Conservation (phyloP, 2,329 filamentous ascomycete genomes). For the Exophiala bonariae region DNA sequence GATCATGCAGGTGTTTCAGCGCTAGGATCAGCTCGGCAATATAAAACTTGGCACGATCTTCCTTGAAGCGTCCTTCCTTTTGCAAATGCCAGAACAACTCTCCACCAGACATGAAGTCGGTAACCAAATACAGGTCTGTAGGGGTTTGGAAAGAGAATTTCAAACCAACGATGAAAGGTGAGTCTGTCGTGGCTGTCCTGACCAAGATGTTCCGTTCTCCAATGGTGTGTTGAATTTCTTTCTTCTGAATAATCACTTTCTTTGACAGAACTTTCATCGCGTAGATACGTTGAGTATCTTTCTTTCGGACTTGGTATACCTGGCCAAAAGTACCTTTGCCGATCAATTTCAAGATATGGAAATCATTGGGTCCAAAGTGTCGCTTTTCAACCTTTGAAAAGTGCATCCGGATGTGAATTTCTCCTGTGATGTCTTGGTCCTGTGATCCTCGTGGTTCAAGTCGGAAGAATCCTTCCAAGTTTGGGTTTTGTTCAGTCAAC, state of each 20-base stretch:
- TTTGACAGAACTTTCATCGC: slow-evolving; percentile 99
- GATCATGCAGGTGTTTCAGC: slow-evolving; percentile 90
- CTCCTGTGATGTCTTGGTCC: slow-evolving; percentile 73
- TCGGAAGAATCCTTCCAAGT: slow-evolving; percentile 81
- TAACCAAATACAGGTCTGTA: slow-evolving; percentile 95
- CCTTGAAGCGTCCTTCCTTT: slow-evolving; percentile 93
- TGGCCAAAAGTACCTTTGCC: slow-evolving; percentile 98
- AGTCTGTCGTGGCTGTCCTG: slow-evolving; percentile 91
- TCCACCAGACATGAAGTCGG: slow-evolving; percentile 98
- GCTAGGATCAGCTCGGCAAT: slow-evolving; percentile 96
- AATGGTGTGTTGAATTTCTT: slow-evolving; percentile 95
- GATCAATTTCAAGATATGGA: slow-evolving; percentile 92
- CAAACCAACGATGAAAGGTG: slow-evolving; percentile 93
- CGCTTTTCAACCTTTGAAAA: slow-evolving; percentile 88
- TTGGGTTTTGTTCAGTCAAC: slow-evolving; percentile 66
- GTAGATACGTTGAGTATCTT: slow-evolving; percentile 92
- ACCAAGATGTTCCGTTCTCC: slow-evolving; percentile 97
- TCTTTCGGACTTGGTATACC: slow-evolving; percentile 97
- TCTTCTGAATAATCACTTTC: slow-evolving; percentile 99
- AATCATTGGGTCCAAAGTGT: slow-evolving; percentile 91
- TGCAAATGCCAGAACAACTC: slow-evolving; percentile 99
- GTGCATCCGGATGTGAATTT: slow-evolving; percentile 81
- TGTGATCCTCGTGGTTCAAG: slow-evolving; percentile 79
- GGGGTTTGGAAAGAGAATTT: slow-evolving; percentile 99
- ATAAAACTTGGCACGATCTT: slow-evolving; percentile 95